Percentiles rank a stretch among this genome's conserved stretches.
phyloP scores from a whole-genome alignment of 1,284 basidiomycete genomes.

The Rugosomyces carneus region DNA sequence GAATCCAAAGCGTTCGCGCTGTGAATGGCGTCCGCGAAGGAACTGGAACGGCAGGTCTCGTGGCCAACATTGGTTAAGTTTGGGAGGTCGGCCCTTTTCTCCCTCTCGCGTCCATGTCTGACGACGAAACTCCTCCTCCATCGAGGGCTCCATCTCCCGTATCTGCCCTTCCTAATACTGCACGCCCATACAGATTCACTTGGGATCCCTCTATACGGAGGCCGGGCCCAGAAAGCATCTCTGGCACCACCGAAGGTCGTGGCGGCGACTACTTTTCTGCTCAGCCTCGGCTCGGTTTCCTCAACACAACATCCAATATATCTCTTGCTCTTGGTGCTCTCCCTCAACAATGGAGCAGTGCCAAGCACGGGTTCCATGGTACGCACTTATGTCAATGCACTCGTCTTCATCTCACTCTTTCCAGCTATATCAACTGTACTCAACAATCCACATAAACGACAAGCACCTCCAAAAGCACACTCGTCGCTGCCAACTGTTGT shows the following conservation, averaged over 20 bases:
- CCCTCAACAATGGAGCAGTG: constrained; percentile 68
- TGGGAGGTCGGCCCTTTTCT: background rate
- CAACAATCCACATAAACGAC: constrained; percentile 80
- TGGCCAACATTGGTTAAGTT: constrained; percentile 28
- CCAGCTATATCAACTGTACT: constrained; percentile 51
- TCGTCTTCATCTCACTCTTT: constrained; percentile 6
- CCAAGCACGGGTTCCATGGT: constrained; percentile 78
- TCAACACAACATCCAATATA: constrained; percentile 35
- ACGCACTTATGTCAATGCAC: constrained; percentile 18
- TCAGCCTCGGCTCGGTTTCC: constrained; percentile 35
- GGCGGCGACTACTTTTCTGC: constrained; percentile 45
- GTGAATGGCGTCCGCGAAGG: constrained; percentile 21
- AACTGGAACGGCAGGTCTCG: constrained; percentile 35
- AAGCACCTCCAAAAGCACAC: constrained; percentile 82
- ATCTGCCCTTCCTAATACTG: constrained; percentile 36
- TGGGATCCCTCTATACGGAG: constrained; percentile 54
- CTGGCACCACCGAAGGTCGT: constrained; percentile 57
- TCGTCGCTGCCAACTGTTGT: constrained; percentile 69
- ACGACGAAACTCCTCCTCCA: constrained; percentile 29
- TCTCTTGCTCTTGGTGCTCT: constrained; percentile 39
- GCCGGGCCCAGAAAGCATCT: constrained; percentile 58
- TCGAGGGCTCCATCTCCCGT: constrained; percentile 47
- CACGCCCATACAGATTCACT: constrained; percentile 58
- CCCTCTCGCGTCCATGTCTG: constrained; percentile 32
- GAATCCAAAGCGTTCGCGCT: constrained; percentile 60